phyloP scores from a whole-genome alignment of 345 rosid genomes.

The Hypericum perforatum region DNA sequence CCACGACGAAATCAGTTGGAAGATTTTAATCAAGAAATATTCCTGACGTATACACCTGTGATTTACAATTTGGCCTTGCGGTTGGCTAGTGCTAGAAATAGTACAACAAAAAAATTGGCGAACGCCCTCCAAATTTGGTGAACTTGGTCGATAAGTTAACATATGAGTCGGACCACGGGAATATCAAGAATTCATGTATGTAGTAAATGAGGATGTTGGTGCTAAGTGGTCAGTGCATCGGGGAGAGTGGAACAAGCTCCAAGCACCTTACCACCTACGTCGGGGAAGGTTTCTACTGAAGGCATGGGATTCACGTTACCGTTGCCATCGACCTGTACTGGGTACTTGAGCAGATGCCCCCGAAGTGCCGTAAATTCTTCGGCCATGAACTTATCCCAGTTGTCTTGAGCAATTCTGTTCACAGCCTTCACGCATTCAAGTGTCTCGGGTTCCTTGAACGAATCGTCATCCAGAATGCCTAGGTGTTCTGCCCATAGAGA shows the following conservation, averaged over 20 bases:
- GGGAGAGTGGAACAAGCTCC: constrained; percentile 66
- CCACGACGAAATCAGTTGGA: too few relatives aligned
- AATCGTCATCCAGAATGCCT: constrained; percentile 29
- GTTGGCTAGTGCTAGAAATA: too few relatives aligned
- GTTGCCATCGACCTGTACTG: constrained; percentile 35
- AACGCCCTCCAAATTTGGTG: too few relatives aligned
- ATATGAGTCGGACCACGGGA: too few relatives aligned
- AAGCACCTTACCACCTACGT: constrained; percentile 71
- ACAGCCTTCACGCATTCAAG: constrained; percentile 50
- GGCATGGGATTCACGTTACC: constrained; percentile 52
- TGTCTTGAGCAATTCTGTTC: constrained; percentile 58
- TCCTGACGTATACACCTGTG: too few relatives aligned
- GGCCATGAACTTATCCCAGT: constrained; percentile 50
- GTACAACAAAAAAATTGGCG: too few relatives aligned
- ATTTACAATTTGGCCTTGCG: too few relatives aligned
- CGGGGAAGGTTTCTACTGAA: constrained; percentile 64
- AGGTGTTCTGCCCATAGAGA: constrained; percentile 91
- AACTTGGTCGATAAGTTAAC: too few relatives aligned
- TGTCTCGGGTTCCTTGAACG: constrained; percentile 43
- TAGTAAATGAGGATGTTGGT: too few relatives aligned
- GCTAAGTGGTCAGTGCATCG: constrained; percentile 56
- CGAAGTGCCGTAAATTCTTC: constrained; percentile 36
- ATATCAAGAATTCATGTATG: too few relatives aligned
- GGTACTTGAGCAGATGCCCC: constrained; percentile 71
- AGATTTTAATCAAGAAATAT: too few relatives aligned